phyloP scores from a whole-genome alignment of 345 rosid species.

The Noccaea bulbosa region DNA sequence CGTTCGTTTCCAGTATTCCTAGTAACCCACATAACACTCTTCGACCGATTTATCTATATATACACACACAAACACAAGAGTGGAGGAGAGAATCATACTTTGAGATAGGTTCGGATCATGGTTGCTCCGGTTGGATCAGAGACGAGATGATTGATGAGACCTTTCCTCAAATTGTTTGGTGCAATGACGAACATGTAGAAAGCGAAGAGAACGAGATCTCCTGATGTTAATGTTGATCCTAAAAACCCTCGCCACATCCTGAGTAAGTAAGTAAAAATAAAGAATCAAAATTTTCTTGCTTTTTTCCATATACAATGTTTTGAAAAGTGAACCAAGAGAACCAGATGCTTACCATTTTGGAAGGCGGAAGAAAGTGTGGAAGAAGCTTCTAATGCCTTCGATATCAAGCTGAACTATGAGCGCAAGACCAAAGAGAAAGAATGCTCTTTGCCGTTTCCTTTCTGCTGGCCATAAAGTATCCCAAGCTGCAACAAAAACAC shows the following conservation, averaged over 20 bases:
- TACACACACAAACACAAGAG: constrained; percentile 22
- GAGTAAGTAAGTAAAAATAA: constrained; percentile 25
- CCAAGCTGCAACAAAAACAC: constrained; percentile 65
- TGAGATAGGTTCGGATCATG: constrained; percentile 88
- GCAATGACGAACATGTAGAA: constrained; percentile 84
- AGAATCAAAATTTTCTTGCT: constrained; percentile 17
- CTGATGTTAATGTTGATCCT: constrained; percentile 87
- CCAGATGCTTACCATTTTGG: constrained; percentile 72
- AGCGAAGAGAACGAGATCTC: constrained; percentile 76
- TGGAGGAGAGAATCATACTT: constrained; percentile 25
- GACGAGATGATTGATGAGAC: constrained; percentile 75
- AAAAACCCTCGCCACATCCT: constrained; percentile 98
- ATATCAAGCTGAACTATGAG: constrained; percentile 84
- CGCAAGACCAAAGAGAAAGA: constrained; percentile 92
- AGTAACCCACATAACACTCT: constrained; percentile 16
- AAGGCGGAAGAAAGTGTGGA: constrained; percentile 79
- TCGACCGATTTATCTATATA: constrained; percentile 9
- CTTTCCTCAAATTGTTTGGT: constrained; percentile 73
- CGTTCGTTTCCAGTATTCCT: constrained; percentile 21
- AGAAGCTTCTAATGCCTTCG: constrained; percentile 78
- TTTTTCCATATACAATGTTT: background rate
- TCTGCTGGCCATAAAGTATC: constrained; percentile 93
- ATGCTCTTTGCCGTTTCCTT: constrained; percentile 93
- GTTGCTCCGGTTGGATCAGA: constrained; percentile 92
- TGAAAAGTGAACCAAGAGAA: constrained; percentile 10